phyloP scores from a whole-genome alignment of 2,329 filamentous ascomycete species.

The Nothopassalora personata region DNA sequence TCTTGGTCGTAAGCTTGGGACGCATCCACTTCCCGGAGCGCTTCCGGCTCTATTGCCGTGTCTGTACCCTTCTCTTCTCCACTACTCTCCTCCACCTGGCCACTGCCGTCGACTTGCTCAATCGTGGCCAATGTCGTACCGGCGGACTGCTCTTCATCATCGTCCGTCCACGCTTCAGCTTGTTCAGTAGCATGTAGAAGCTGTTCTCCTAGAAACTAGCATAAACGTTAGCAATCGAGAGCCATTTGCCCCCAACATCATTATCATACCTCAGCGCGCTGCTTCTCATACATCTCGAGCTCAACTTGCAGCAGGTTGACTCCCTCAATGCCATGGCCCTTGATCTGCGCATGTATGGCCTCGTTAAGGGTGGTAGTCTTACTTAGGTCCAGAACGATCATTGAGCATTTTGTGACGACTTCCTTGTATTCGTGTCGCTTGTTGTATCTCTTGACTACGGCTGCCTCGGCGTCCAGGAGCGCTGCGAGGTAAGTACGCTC shows the following conservation, averaged over 20 bases:
- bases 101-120: not conserved
- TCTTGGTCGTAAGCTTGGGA: not conserved
- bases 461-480: slow-evolving; percentile 3
- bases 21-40: not conserved
- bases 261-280: not conserved
- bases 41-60: not conserved
- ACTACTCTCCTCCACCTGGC: not conserved
- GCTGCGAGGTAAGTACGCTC: not conserved
- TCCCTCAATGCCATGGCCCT: slow-evolving; percentile 1
- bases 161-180: not conserved
- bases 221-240: not conserved
- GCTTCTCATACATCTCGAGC: slow-evolving; percentile 5
- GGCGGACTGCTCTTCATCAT: too few relatives aligned
- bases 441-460: not conserved
- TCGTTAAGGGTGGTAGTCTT: not conserved
- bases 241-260: not conserved
- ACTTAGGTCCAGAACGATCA: not conserved
- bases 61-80: not conserved
- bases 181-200: not conserved
- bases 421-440: not conserved
- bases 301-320: slow-evolving; percentile 9
- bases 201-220: not conserved
- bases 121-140: not conserved
- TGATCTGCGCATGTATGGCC: not conserved
- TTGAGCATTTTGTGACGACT: not conserved